Base-by-base conservation (phyloP, 192 early-diverging fungal species). In the Dispira parvispora region DNA sequence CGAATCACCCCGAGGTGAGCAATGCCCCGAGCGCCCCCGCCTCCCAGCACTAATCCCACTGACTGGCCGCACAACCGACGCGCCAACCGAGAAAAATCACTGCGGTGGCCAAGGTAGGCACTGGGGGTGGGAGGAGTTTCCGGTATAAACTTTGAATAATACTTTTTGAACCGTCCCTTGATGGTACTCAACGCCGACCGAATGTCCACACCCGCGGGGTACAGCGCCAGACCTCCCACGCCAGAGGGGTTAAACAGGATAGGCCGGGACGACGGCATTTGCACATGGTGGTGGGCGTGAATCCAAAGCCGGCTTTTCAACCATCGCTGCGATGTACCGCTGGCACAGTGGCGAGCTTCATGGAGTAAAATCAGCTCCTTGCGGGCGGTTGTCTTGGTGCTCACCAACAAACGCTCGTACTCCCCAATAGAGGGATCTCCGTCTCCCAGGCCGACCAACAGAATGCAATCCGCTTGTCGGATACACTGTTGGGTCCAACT, bases 401-500 rank as follows among this genome's bases (percentile, higher is more conserved):
- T 84, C 62, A 97, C 76, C 61, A 99, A 76, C 52, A 94, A 71
- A 21, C 88, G 82, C 71, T 99, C 96, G 67, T 84, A 91, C 63
- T 96, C 94, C 47, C 95, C 92, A 16, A 98, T 85, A 0, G 82
- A 67, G 0, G 88, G 86, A 56, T 96, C 89, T 11, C 81, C 88
- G 63, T 96, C 94, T 20, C 90, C 95, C 9, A 94, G 72, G 1
- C 89, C 96, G 12, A 99, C 88, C 14, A 99, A 73, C 27, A 99
- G 71, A 58, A 99, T 88, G 71, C 93, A 98, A 74, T 99, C 96
- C 0, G 94, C 77, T 54, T 99, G 93, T 21, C 91, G 85, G 62
- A 99, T 89, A 65, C 94, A 98, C 16, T 90, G 86, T 66, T 88
- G 83, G 14, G 92, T 98, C 96, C 96, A 99, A 16, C 84, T 88